A percentile compares a stretch with the other conserved stretches of the same genome.
phyloP scores from a whole-genome alignment of 139 green algal genomes.

The Dunaliella primolecta region DNA sequence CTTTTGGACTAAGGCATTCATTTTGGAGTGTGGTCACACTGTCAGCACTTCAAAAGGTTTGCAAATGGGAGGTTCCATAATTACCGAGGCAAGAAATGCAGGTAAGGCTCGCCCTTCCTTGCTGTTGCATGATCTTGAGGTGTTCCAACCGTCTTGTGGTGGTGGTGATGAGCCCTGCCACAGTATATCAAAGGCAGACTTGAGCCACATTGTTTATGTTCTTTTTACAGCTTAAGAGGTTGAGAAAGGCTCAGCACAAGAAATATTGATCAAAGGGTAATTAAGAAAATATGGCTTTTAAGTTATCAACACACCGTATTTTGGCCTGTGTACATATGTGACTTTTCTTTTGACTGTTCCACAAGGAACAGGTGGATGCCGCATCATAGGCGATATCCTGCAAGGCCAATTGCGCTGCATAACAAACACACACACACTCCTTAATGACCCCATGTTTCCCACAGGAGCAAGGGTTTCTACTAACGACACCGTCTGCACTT shows the following conservation, averaged over 20 bases:
- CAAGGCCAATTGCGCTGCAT: not conserved
- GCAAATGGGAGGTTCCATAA: too few species aligned
- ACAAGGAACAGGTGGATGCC: too few species aligned
- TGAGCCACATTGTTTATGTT: not conserved
- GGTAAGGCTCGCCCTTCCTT: not conserved
- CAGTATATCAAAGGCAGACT: not conserved
- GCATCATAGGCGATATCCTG: too few species aligned
- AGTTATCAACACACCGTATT: not conserved
- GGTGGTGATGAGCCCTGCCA: not conserved
- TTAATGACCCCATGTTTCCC: not conserved
- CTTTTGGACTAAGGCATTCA: too few species aligned
- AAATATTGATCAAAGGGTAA: not conserved
- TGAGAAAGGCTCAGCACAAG: not conserved
- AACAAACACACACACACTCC: not conserved
- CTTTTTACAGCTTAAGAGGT: not conserved
- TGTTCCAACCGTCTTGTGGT: not conserved
- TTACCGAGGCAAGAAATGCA: not conserved
- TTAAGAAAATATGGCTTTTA: not conserved
- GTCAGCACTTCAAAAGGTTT: too few species aligned
- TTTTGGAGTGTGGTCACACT: too few species aligned
- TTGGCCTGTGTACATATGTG: too few species aligned
- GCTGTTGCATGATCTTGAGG: not conserved
- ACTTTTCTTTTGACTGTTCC: too few species aligned
- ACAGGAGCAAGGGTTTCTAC: not conserved
- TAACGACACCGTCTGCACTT: not conserved